phyloP scores from a whole-genome alignment of 768 basidiomycete genomes.

The Tubosaeta sp. region DNA sequence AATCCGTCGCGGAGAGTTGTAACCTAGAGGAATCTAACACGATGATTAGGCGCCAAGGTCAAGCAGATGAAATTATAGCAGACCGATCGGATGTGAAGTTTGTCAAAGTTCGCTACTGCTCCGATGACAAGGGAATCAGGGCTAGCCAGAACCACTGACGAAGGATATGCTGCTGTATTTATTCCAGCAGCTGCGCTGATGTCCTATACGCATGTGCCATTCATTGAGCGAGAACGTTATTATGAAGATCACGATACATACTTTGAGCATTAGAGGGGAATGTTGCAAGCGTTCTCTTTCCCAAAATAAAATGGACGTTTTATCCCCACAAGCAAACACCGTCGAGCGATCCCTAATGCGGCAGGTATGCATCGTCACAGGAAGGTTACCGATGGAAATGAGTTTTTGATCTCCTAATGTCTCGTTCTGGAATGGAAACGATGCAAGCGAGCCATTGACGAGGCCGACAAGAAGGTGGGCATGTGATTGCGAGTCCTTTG shows the following conservation, averaged over 20 bases:
- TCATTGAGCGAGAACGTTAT: background rate
- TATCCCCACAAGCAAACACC: constrained; percentile 70
- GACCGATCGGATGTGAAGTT: constrained; percentile 79
- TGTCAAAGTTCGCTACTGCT: constrained; percentile 60
- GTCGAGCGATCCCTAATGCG: constrained; percentile 47
- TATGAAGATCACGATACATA: constrained; percentile 16
- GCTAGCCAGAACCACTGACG: constrained; percentile 58
- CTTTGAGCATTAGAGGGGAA: constrained; percentile 73
- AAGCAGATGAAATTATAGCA: constrained; percentile 12
- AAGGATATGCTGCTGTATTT: constrained; percentile 43
- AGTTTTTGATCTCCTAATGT: constrained; percentile 48
- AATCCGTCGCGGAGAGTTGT: constrained; percentile 67
- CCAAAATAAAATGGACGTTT: constrained; percentile 66
- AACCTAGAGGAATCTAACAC: constrained; percentile 62
- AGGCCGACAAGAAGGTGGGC: constrained; percentile 70
- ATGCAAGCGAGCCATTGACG: constrained; percentile 67
- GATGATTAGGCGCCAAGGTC: background rate
- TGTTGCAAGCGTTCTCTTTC: constrained; percentile 60
- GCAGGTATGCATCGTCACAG: constrained; percentile 58
- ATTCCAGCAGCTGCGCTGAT: constrained; percentile 49
- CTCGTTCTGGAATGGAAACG: constrained; percentile 45
- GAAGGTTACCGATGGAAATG: constrained; percentile 60
- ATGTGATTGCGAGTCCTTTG: constrained; percentile 33
- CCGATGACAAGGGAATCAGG: constrained; percentile 59
- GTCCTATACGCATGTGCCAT: constrained; percentile 35